These are phyloP conservation scores for Albatrellus sp. DNA, from an alignment of 1,284 basidiomycete genomes.

Conservation along the genomic window DNA sequence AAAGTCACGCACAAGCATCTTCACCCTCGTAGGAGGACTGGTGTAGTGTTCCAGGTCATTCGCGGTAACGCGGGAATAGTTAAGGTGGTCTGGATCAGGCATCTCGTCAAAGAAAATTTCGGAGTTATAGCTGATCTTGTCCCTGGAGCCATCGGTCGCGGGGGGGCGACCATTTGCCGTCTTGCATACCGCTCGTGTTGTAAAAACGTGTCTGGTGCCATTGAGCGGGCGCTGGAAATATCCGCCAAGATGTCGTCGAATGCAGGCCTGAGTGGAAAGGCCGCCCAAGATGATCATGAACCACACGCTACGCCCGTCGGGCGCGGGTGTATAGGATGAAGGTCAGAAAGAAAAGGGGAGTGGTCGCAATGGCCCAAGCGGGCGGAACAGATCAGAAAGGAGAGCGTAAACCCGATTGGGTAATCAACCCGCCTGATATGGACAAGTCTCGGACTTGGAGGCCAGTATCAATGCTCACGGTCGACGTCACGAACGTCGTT, in stretches of 20 bases:
- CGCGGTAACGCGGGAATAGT: slow-evolving; percentile 64
- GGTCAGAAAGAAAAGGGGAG: neutral
- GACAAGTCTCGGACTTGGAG: neutral
- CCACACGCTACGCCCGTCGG: neutral
- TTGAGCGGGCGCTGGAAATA: neutral
- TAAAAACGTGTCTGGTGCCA: too few species aligned
- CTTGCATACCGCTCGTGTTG: too few species aligned
- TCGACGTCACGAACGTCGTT: too few species aligned
- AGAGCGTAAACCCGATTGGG: neutral
- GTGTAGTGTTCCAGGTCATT: slow-evolving; percentile 48
- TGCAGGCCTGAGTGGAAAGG: slow-evolving; percentile 7
- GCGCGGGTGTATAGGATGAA: neutral
- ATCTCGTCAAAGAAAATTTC: slow-evolving; percentile 35
- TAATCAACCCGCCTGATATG: neutral
- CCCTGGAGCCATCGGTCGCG: slow-evolving; percentile 10
- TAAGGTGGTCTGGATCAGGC: slow-evolving; percentile 32
- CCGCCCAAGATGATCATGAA: slow-evolving; percentile 10
- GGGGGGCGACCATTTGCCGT: too few species aligned
- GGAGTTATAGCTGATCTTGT: slow-evolving; percentile 64
- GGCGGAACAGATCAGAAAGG: too few species aligned
- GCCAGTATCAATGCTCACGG: too few species aligned
- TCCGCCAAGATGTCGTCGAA: slow-evolving; percentile 4
- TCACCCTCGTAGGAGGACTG: slow-evolving; percentile 71
- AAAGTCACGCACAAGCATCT: slow-evolving; percentile 94
- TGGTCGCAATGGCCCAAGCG: too few species aligned